Base-by-base conservation (phyloP, 768 basidiomycete genomes). In the Guyanaporus albipodus region DNA sequence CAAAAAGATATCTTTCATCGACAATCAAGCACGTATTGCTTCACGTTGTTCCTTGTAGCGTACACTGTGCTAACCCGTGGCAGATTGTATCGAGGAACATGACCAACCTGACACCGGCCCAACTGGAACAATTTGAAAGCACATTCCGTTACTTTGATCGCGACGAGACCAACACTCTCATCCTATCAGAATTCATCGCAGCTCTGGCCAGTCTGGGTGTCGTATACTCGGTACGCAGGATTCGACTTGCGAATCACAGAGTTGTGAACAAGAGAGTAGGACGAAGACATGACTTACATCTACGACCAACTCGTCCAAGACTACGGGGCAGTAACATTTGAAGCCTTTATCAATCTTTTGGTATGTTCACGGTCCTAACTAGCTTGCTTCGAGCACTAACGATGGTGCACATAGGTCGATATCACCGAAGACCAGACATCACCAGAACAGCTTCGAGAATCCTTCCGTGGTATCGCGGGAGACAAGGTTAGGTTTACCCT, bases 71-170 rank as follows among this genome's bases (percentile, higher is more conserved):
- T 58, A 46, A 63, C 32, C 24, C 15, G 23, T 22, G 19, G 27
- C 55, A 98, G 91, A 90, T 96, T 57, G 88, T 97, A 1, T 93
- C 96, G 11, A 78, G 91, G 36, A 91, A 90, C 57, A 85, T 91
- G 80, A 88, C 91, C 21, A 96, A 97, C 62, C 69, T 99, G 52
- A 95, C 95, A 0, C 93, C 96, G 0, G 93, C 91, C 12, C 91
- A 93, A 61, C 74, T 98, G 19, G 95, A 98, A 62, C 93, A 97
- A 61, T 95, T 96, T 55, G 95, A 98, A 67, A 82, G 85, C 62
- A 95, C 93, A 1, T 98, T 99, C 82, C 82, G 94, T 42, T 94
- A 97, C 70, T 99, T 99, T 59, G 95, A 97, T 67, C 82, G 82
- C 52, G 93, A 97, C 55, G 87, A 90, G 57, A 83, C 86, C 31